Conservation (phyloP, 148 eudicot species). For the Bassia scoparia region DNA sequence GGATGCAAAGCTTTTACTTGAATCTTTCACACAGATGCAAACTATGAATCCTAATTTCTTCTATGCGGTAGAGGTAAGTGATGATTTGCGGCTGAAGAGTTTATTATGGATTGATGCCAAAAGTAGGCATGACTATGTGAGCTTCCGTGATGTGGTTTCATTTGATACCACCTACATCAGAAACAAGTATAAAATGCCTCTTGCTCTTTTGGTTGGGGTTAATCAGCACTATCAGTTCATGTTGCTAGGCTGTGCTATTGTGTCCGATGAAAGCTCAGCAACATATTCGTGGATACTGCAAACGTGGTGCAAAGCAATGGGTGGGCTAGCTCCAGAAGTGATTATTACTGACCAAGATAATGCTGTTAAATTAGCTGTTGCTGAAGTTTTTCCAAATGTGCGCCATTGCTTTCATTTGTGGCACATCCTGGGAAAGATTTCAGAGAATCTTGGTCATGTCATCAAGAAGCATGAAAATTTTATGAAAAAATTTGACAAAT, state of each 20-base stretch:
- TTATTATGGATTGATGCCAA: constrained; percentile 93
- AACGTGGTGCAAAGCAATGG: constrained; percentile 88
- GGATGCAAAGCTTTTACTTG: constrained; percentile 62
- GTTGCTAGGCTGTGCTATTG: constrained; percentile 90
- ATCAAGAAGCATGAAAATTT: constrained; percentile 67
- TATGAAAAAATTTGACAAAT: constrained; percentile 63
- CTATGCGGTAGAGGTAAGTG: constrained; percentile 75
- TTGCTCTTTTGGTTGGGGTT: constrained; percentile 78
- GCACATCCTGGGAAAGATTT: constrained; percentile 67
- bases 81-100: constrained; percentile 71
- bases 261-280: constrained; percentile 62
- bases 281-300: constrained; percentile 76
- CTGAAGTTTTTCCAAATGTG: constrained; percentile 66
- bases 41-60: constrained; percentile 76
- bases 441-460: constrained; percentile 62
- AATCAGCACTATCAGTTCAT: constrained; percentile 94
- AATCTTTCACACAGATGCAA: constrained; percentile 74
- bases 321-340: constrained; percentile 76
- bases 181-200: constrained; percentile 91
- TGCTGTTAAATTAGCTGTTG: constrained; percentile 48
- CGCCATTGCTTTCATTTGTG: constrained; percentile 72
- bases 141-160: constrained; percentile 73
- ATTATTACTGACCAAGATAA: constrained; percentile 72
- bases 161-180: constrained; percentile 74
- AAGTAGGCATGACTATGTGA: constrained; percentile 79